Conservation (phyloP, 306 rosid genomes). For the Crotalaria pallida region DNA sequence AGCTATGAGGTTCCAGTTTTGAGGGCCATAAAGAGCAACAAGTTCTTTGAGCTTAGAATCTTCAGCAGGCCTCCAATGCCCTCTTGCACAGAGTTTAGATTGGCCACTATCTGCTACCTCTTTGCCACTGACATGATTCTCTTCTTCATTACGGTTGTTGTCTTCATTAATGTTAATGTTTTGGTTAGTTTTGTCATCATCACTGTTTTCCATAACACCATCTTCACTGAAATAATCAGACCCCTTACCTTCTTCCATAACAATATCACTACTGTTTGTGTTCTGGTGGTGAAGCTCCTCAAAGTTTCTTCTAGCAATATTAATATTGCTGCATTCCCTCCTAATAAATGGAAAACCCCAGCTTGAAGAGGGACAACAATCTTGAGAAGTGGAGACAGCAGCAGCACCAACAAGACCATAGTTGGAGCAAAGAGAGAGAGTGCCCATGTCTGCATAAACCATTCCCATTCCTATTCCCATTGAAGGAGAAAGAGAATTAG, state of each 20-base stretch:
- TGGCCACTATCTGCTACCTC: constrained; percentile 48
- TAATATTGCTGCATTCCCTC: constrained; percentile 32
- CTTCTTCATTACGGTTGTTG: constrained; percentile 42
- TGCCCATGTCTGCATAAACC: constrained; percentile 59
- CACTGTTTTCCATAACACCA: constrained; percentile 35
- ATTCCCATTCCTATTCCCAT: constrained; percentile 62
- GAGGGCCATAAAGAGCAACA: constrained; percentile 91
- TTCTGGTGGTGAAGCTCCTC: constrained; percentile 47
- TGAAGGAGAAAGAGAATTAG: constrained; percentile 24
- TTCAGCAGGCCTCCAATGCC: constrained; percentile 99
- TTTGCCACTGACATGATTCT: constrained; percentile 34
- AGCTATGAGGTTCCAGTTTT: constrained; percentile 96
- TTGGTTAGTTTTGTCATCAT: constrained; percentile 9
- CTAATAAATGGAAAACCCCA: constrained; percentile 50
- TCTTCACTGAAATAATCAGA: constrained; percentile 53
- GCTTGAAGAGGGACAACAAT: constrained; percentile 24
- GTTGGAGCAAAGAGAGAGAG: constrained; percentile 62
- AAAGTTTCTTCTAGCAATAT: constrained; percentile 34
- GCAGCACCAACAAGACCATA: constrained; percentile 33
- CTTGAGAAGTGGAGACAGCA: constrained; percentile 48
- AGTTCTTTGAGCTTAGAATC: constrained; percentile 92
- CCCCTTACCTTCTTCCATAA: constrained; percentile 35
- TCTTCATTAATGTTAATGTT: constrained; percentile 14
- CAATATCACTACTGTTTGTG: constrained; percentile 21
- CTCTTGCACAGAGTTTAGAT: constrained; percentile 84